Base-by-base conservation (phyloP, 2,329 filamentous ascomycete species). In the Alternaria sp. region DNA sequence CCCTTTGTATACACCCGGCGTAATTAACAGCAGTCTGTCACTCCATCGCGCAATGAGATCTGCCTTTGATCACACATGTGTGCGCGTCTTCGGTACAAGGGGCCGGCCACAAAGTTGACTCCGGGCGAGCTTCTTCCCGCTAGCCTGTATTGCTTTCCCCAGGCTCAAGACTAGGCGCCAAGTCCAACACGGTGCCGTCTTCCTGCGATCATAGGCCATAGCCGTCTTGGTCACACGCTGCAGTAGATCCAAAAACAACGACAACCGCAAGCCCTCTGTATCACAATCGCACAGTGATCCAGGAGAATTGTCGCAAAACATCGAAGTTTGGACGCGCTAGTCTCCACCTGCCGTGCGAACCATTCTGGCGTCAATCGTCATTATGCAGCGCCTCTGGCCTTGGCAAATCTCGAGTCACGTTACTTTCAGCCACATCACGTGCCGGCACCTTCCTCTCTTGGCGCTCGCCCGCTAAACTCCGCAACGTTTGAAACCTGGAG, bases 401-500 rank as follows among this genome's bases (percentile, higher is more conserved):
- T 60, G 52, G 28, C 40, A 30, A 10, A 11, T 1, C 4, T 5
- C 11, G 2, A 28, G 9, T 58, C 56, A 58, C 51, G 32, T 54
- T 36, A 36, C 32, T 9, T 3, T 0, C 32, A n/a, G 32, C 1
- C 4, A 11, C n/a, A 11, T 54, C 54, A 66, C 64, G 61, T 67
- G 61, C 32, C 23, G 9, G 4, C 13, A 13, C 28, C 19, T 45
- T 57, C 62, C 49, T 30, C 47, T 25, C 43, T n/a, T 5, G 62
- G 44, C 51, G 21, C 51, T 19, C 25, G 40, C 15, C 25, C 59
- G 54, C 54, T 61, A 50, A 66, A 62, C 62, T 54, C 60, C 67
- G 59, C 46, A 11, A 6, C n/a, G 44, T 13, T 17, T 40, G 44
- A 54, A 67, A 61, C 54, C 66, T 68, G 64, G 68, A 70, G 66